Conservation (phyloP, 495 filamentous ascomycete genomes). For the Penicillium parvum region DNA sequence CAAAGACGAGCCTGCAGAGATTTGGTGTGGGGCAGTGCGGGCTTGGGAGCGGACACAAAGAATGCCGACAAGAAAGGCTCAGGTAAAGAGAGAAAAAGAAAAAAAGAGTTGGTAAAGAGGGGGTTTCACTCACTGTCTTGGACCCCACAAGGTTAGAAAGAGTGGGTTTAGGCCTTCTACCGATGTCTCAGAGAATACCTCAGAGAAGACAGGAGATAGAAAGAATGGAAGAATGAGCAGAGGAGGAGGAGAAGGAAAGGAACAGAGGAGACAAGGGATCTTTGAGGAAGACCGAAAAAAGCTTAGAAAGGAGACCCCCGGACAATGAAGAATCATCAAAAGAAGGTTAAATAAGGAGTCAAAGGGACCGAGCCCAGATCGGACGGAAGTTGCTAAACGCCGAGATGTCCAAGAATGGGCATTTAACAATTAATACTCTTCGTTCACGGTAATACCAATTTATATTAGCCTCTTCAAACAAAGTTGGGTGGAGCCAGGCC, state of each 20-base stretch:
- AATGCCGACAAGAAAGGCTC: slow-evolving; percentile 27
- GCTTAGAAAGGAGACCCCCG: slow-evolving; percentile 6
- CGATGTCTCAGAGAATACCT: slow-evolving; percentile 11
- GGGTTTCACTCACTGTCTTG: slow-evolving; percentile 11
- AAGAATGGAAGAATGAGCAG: slow-evolving; percentile 4
- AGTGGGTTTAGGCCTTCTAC: slow-evolving; percentile 14
- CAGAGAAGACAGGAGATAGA: slow-evolving; percentile 2
- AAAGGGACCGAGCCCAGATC: slow-evolving; percentile 20
- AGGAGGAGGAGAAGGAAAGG: slow-evolving; percentile 5
- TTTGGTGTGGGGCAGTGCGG: slow-evolving; percentile 25
- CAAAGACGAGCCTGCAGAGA: slow-evolving; percentile 21
- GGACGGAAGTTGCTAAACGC: slow-evolving; percentile 28
- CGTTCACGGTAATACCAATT: slow-evolving; percentile 7
- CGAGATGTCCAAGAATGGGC: slow-evolving; percentile 22
- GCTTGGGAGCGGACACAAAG: slow-evolving; percentile 16
- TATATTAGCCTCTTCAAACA: slow-evolving; percentile 19
- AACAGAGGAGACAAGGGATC: slow-evolving; percentile 3
- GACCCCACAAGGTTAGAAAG: slow-evolving; percentile 22
- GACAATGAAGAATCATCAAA: slow-evolving; percentile 19
- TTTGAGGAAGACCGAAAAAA: background rate
- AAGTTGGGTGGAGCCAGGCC: slow-evolving; percentile 21
- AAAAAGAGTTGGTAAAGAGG: background rate
- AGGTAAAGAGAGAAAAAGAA: slow-evolving; percentile 11
- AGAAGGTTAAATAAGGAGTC: slow-evolving; percentile 33
- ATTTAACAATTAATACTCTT: slow-evolving; percentile 4